Evolutionary conservation across 768 basidiomycete species (phyloP), one percentile per base, ranked within the genome.

Genomic region (Auricularia sp.): DNA sequence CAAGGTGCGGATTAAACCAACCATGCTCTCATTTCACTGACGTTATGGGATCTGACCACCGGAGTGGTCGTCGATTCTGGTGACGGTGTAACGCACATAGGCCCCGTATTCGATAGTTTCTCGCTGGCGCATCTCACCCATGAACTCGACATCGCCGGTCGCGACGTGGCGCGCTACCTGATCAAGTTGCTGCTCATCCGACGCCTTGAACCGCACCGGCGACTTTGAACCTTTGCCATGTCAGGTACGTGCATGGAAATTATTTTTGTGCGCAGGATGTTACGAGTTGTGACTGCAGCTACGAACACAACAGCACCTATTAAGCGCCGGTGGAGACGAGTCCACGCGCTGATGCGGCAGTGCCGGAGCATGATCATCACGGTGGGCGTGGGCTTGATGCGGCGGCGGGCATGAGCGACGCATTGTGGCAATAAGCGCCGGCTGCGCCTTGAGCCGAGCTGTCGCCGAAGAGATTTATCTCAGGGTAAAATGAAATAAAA

Each of bases 161-260:
- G 97, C 68, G 97, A 99, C 74, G 97, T 99, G 59, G 98, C 97
- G 58, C 87, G 94, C 70, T 99, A 99, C 77, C 81, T 99, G 76
- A 99, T 99, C 84, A 99, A 98, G 78, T 83, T 99, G n/a, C 81
- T 99, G 37, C 85, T 98, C 70, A 98, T 98, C 95, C 87, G 96
- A 99, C 75, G 97, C 97, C 1, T 98, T 99, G 83, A 98, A 99
- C 78, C 87, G 97, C 47, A 99, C 97, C 2, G 97, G 97, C 34
- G 97, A 99, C 78, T 99, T 99, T 71, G 97, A 99, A 95, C 75
- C 77, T 98, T 56, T 99, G 97, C 78, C 98, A 98, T 73, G 91
- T 97, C 72, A 96, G 91, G 92, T 94, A 68, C 62, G 82, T 66
- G 34, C 39, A 16, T 8, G 16, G 16, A 8, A 7, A 8, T 39